phyloP scores from a whole-genome alignment of 2,329 filamentous ascomycete species.

The Madurella mycetomatis region DNA sequence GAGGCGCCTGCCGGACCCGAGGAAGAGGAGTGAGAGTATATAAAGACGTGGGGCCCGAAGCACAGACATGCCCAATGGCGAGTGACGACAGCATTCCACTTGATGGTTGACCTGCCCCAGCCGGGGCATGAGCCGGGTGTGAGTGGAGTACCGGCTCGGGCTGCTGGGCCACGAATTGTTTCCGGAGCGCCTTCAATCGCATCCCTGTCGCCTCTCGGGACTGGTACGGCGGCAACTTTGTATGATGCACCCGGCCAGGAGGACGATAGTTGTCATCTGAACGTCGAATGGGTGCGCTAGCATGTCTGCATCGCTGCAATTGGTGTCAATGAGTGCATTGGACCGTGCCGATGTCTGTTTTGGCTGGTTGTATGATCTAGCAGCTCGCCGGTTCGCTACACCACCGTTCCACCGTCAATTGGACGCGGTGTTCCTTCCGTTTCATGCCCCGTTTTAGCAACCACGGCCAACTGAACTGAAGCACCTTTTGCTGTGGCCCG shows the following conservation, averaged over 20 bases:
- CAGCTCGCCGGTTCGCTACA: neutral
- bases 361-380: neutral
- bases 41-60: conserved; percentile 22
- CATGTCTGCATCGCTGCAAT: neutral
- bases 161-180: conserved; percentile 27
- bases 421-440: conserved; percentile 9
- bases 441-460: neutral
- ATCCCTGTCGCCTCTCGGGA: conserved; percentile 24
- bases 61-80: conserved; percentile 19
- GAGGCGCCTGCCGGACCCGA: conserved; percentile 19
- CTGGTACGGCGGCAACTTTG: conserved; percentile 6
- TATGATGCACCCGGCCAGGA: conserved; percentile 1
- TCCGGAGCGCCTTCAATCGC: conserved; percentile 22
- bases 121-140: conserved; percentile 20
- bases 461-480: neutral
- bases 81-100: conserved; percentile 24
- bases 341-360: neutral
- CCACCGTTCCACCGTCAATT: neutral
- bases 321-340: neutral
- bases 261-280: neutral
- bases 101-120: conserved; percentile 11
- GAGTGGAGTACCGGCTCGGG: conserved; percentile 20
- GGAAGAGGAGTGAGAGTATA: conserved; percentile 23
- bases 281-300: neutral
- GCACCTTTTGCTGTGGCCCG: neutral